Percentiles rank a stretch among this genome's conserved stretches.
Conservation (phyloP, 1,284 basidiomycete species). For the Puccinia sorghi region DNA sequence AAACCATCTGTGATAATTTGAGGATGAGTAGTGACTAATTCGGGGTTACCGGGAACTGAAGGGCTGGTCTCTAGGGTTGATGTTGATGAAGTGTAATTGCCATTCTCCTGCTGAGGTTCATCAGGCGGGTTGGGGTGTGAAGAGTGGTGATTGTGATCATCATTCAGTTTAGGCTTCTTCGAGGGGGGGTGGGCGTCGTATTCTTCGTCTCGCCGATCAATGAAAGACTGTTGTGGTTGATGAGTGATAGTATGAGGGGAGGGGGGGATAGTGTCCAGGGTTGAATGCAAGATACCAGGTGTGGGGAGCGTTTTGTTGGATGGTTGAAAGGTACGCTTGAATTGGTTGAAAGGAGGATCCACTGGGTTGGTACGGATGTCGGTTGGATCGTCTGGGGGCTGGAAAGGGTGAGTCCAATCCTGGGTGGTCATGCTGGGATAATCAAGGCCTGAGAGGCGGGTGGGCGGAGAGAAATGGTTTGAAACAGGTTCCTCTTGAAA, state of each 20-base stretch:
- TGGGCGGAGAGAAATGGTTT: neutral
- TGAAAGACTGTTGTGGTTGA: neutral
- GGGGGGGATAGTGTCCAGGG: neutral
- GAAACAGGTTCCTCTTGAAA: neutral
- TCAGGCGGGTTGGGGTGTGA: neutral
- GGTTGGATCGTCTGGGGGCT: neutral
- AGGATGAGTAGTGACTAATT: too few species aligned
- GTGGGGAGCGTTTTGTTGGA: neutral
- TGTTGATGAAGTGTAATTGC: neutral
- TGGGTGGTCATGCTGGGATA: neutral
- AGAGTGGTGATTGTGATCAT: neutral
- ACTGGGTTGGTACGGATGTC: neutral
- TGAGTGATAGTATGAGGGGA: neutral
- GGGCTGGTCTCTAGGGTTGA: neutral
- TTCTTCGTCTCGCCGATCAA: neutral
- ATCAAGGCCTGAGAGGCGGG: neutral
- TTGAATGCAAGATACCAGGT: neutral
- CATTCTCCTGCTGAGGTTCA: neutral
- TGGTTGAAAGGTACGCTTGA: constrained; percentile 2
- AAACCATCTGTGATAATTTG: neutral
- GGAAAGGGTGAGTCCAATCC: neutral
- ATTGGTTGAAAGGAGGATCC: neutral
- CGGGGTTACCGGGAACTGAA: neutral
- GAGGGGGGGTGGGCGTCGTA: neutral
- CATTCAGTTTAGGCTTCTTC: neutral